Base-by-base conservation (phyloP, 78 protist species). In the Monosiga brevicollis region DNA sequence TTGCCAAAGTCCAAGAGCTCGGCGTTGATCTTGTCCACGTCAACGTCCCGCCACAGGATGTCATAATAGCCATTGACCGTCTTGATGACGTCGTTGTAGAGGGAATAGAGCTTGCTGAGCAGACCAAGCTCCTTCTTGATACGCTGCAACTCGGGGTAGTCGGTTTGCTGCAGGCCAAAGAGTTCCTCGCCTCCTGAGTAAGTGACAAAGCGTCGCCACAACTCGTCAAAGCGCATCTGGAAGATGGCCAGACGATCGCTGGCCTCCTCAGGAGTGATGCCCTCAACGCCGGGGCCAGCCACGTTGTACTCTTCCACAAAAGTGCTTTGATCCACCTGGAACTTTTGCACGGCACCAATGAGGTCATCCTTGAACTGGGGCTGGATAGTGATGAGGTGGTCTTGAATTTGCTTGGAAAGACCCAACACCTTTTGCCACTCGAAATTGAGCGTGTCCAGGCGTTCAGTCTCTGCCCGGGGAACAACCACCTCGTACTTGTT, bases 131-230 rank as follows among this genome's bases (percentile, higher is more conserved):
- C 90, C 82, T 80, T 82, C 85, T 86, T 55, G 39, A 87, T 84
- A 36, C 43, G 35, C 72, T 15, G 83, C 75, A 92, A 84, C 70
- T 89, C 89, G 22, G 97, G 94, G 83, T 89, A 94, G 70, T 85
- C 79, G 25, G 90, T 85, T 22, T 70, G 42, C 11, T 93, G 91
- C 70, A 94, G 87, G n/a, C 95, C 95, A 76, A 94, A 94, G 26
- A 94, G 86, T 76, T 82, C 89, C 86, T 95, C 95, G 38, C 97
- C 97, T 23, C 62, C 95, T 2, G n/a, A 22, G 84, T 87, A 95
- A 35, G 88, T 55, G 25, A 6, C 62, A 81, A 78, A 90, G 74
- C 83, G 84, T 38, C 95, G 86, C 87, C 90, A 87, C n/a, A 79
- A 84, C 74, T 92, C 94, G 38, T 85, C 90, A 62, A 84, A 95